These are phyloP conservation scores for Petunia secreta DNA, from an alignment of 257 asterid genomes.

Conservation along the genomic window DNA sequence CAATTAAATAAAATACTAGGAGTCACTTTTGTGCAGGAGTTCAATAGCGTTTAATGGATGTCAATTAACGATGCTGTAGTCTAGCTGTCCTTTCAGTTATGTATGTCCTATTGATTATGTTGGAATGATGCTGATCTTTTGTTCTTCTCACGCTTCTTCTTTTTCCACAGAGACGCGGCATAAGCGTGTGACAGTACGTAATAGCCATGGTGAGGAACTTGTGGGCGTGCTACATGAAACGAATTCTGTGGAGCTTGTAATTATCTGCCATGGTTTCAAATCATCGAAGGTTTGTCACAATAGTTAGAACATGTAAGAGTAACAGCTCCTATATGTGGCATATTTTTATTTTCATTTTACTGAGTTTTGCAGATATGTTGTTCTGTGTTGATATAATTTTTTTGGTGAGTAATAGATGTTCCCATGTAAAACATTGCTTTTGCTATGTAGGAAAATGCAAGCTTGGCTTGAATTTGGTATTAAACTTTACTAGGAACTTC, in stretches of 20 bases:
- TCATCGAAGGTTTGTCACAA: slow-evolving; percentile 71
- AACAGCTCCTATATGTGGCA: not conserved
- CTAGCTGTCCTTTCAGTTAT: not conserved
- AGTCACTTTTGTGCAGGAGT: not conserved
- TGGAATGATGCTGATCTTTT: not conserved
- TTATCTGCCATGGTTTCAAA: slow-evolving; percentile 87
- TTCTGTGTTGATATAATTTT: not conserved
- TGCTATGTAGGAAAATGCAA: not conserved
- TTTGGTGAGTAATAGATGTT: not conserved
- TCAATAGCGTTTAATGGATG: not conserved
- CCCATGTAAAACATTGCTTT: slow-evolving; percentile 11
- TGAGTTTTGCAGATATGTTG: not conserved
- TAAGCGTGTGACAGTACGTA: slow-evolving; percentile 51
- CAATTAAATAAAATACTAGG: not conserved
- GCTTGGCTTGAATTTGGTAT: slow-evolving; percentile 13
- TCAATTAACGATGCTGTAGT: not conserved
- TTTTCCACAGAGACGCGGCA: slow-evolving; percentile 43
- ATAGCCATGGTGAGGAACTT: slow-evolving; percentile 73
- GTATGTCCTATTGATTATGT: not conserved
- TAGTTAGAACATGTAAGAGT: not conserved
- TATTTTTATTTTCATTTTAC: not conserved
- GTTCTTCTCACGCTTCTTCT: not conserved
- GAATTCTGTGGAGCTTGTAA: slow-evolving; percentile 69
- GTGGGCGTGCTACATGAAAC: slow-evolving; percentile 80
- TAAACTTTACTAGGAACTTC: slow-evolving; percentile 12